Base-by-base conservation (phyloP, 2,329 filamentous ascomycete species). In the Piedraia hortae region DNA sequence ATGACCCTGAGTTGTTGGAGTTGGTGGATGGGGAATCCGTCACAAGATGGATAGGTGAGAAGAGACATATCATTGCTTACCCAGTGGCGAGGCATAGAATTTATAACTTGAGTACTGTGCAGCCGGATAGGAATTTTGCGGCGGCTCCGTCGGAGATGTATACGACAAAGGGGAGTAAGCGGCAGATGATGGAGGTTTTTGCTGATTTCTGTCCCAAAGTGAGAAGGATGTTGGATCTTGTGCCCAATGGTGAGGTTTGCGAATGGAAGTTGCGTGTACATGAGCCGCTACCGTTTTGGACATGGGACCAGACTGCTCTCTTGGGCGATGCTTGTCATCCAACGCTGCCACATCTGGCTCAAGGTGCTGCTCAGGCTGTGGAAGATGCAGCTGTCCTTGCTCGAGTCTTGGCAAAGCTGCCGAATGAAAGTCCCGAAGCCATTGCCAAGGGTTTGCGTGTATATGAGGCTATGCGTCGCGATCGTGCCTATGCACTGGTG, bases 11-110 rank as follows among this genome's bases (percentile, higher is more conserved):
- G 30, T 50, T 77, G 21, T 48, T 68, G 23, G 53, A 47, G n/a
- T 53, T 78, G 6, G 51, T 80, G 11, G 61, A 73, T 32, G 53
- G 56, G 19, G 59, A 75, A 34, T 51, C 56, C 21, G 70, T 70
- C 3, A 66, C 64, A 17, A 59, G 73, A 21, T 80, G 71, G 72
- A 69, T 80, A 22, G 72, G 72, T 14, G 63, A 65, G 37, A 60
- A 60, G 33, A 56, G 69, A 1, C 73, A 80, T 43, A 70, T 77
- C 41, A 73, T 80, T 33, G 69, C 69, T 0, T 82, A 80, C 39
- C 65, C 71, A 0, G 65, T 82, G 19, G 55, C 60, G 28, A 59
- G 54, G 36, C 62, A 73, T 35, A 54, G 53, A 9, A 59, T 70
- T 26, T 70, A 70, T 47, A 72, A 72, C 42, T 43, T 71, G 18